Evolutionary conservation across 345 rosid species (phyloP), one percentile per base, ranked within the genome.

Genomic region (Anastatica hierochuntica): DNA sequence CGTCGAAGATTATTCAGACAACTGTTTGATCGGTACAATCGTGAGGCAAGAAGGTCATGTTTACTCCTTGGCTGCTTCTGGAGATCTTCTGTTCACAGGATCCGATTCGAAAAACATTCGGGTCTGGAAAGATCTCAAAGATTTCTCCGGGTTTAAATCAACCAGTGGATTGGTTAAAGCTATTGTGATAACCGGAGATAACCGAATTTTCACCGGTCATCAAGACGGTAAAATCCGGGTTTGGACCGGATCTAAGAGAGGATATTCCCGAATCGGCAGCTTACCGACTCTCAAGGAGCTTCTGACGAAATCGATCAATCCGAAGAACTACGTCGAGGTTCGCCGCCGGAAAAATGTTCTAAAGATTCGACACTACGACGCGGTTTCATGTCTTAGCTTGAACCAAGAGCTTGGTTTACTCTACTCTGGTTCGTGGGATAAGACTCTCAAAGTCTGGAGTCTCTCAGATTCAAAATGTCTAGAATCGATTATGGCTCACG

Each of bases 371-470:
- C 88, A 82, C 51, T 74, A 61, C 49, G 88, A 82, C 56, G 85
- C 88, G 3, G 74, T 82, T 44, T 79, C 85, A 3, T 82, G 82
- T 60, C 64, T 82, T 46, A 68, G 76, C 68, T 21, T 82, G 15
- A 82, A 73, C 57, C 70, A 74, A 57, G 85, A 79, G 56, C 39
- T 58, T 0, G 80, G 82, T 14, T 60, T 79, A 47, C 60, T 82
- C 21, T 82, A 82, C 33, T 79, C 88, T 33, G 81, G 82, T 23
- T 82, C 88, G 17, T 82, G 88, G 88, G 85, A 82, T 50, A 64
- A 81, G 21, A 82, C 79, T 8, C 64, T 82, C 27, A 82, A 82
- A 44, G 74, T 79, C 8, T 82, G 88, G 88, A 47, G 76, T 55
- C 12, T 82, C 19, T 52, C 80, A 1, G 78, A 82, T 26, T 75